Evolutionary conservation across 345 rosid species (phyloP), one percentile per base, ranked within the genome.

Genomic region (Anacardium occidentale): DNA sequence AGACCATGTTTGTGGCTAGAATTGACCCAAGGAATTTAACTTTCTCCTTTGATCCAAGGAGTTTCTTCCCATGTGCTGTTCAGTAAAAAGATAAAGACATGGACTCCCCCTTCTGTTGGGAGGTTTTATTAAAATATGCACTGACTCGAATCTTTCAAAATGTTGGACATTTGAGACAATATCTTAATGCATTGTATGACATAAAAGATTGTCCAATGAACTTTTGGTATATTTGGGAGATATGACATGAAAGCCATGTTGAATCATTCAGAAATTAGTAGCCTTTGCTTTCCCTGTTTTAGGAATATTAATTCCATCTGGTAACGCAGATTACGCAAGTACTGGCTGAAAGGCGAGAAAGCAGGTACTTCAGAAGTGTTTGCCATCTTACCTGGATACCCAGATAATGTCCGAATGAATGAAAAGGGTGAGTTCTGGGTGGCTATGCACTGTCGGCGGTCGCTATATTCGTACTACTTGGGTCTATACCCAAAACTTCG

Each of bases 301-400:
- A 34, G n/a, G 7, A 12, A 59, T n/a, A 22, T 51, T 72, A 47
- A n/a, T 62, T 52, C 15, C 50, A 10, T 69, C 6, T 71, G 29
- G 69, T 70, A 22, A 78, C 79, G 84, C 80, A 94, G 97, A 60
- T 79, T 92, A 76, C 74, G 82, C 48, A 90, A 79, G 79, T 90
- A 92, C 77, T 92, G 97, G 98, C 79, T 94, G 75, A 92, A 90
- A 81, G 97, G 97, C 4, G 92, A 90, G 80, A 90, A 86, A 82
- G 90, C 89, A 21, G 97, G 97, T 72, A 88, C 81, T 1, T 79
- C 91, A 1, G 98, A 94, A 78, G 85, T 85, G 20, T 68, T 94
- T 12, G 97, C 97, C 45, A 67, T 81, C 66, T 75, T 89, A 70
- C 97, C 96, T 0, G 97, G 97, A 34, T 90, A 68, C 71, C 97